Evolutionary conservation across 768 basidiomycete genomes (phyloP).

Genomic region (Lentinula guzmanii): DNA sequence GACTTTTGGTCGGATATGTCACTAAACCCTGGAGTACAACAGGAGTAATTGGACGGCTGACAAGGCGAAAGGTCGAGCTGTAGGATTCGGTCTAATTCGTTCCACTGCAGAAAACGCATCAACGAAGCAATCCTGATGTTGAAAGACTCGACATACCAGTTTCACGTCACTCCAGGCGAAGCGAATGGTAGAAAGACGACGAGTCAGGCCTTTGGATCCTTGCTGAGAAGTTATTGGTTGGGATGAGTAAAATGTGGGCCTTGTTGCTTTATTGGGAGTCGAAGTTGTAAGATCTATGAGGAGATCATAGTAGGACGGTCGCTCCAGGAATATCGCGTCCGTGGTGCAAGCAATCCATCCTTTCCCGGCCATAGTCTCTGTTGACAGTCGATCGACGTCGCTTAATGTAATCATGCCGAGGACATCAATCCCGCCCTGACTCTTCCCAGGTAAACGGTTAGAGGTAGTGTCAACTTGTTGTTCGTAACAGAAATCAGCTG

Average conservation of each 20-base stretch:
- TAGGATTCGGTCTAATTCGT: conserved; percentile 67
- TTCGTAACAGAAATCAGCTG: conserved; percentile 45
- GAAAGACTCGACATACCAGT: conserved; percentile 37
- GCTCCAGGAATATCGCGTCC: conserved; percentile 80
- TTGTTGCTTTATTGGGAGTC: conserved; percentile 50
- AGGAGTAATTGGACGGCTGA: conserved; percentile 24
- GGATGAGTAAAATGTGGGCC: conserved; percentile 63
- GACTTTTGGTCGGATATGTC: conserved; percentile 23
- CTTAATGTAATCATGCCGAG: conserved; percentile 77
- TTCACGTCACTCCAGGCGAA: conserved; percentile 85
- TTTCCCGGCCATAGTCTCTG: conserved; percentile 50
- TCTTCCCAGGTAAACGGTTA: conserved; percentile 27
- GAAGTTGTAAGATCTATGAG: conserved; percentile 74
- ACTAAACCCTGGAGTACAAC: conserved; percentile 24
- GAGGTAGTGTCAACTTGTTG: conserved; percentile 28
- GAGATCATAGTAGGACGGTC: conserved; percentile 73
- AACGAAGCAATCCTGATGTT: not conserved
- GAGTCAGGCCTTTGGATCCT: conserved; percentile 30
- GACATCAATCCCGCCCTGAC: conserved; percentile 53
- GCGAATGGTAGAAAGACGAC: conserved; percentile 56
- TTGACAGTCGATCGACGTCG: conserved; percentile 58
- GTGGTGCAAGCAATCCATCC: conserved; percentile 90
- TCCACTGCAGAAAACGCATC: conserved; percentile 49
- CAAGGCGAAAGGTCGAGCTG: conserved; percentile 37
- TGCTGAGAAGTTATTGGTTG: conserved; percentile 32